Base-by-base conservation (phyloP, 2,329 filamentous ascomycete species). In the Aspergillus intermedius region DNA sequence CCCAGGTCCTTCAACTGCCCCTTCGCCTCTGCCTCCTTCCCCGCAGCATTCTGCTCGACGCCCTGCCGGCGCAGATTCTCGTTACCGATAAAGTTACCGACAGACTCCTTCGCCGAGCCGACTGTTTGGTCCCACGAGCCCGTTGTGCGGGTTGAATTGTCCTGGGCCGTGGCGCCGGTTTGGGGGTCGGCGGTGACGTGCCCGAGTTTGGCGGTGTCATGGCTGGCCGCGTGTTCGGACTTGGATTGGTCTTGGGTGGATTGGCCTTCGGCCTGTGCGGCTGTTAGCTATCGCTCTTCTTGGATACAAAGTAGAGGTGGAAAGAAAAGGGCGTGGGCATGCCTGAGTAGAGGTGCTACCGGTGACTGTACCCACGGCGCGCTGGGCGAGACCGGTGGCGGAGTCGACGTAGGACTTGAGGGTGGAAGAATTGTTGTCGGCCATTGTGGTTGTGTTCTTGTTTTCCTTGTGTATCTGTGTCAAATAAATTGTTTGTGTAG, bases 41-140 rank as follows among this genome's bases (percentile, higher is more conserved):
- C 91, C 54, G 86, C 78, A 30, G 80, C 74, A 64, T 95, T 94
- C 74, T 96, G 90, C 60, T 85, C 71, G 28, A 81, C 81, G 4
- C 91, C 91, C 21, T 83, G 65, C 43, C 81, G 76, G 75, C 91
- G 91, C 47, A 96, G 70, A 30, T 75, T 77, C 71, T 93, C 85
- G 54, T 81, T 83, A 51, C 91, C 91, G 22, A 91, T 57, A 4
- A 91, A 60, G 15, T 84, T 83, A 49, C 91, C 91, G 1, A 93
- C 54, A 4, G 83, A 75, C 67, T 96, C 88, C 76, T 96, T 96
- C 40, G 84, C 84, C 1, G 86, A 81, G 46, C 91, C 91, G n/a
- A 91, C 64, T 4, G 89, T 95, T 73, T 96, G 91, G 74, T 95
- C 88, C 83, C 86, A 94, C 15, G 78, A 77, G 40, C 91, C 91